Base-by-base conservation (phyloP, 106 monocot species). In the Triglochin maritima region DNA sequence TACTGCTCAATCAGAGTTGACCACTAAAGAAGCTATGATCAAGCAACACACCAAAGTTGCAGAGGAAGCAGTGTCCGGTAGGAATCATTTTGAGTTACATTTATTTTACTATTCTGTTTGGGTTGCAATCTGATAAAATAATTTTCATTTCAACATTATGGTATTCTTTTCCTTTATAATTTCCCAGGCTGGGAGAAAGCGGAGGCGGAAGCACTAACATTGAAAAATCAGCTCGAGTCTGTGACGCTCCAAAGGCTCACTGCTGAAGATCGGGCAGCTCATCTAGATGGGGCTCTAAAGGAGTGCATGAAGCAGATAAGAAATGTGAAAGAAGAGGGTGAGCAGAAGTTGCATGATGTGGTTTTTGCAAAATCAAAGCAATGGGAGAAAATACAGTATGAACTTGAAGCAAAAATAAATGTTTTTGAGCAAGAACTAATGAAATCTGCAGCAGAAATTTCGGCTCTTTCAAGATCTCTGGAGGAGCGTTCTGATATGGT, bases 241-340 rank as follows among this genome's bases (percentile, higher is more conserved):
- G 76, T 72, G 9, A 85, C 76, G 6, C 69, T 79, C 15, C 73
- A 73, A 57, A 85, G 67, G 54, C 76, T 81, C 58, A 79, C 66
- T 42, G 81, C 78, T 43, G 85, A 85, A 79, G 76, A 85, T 13
- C 45, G 70, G 57, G 76, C 76, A 74, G 57, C 69, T 67, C 79
- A 81, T 64, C 79, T 85, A 14, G 83, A 84, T 68, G 68, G 64
- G 48, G 87, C 87, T 50, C 83, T 87, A n/a, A 84, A 84, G 55
- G 83, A 83, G 62, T 83, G 87, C 79, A 77, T 87, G 81, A 79
- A 79, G 58, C 78, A 84, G 69, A 73, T 87, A 58, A 69, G 81
- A 10, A 73, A 56, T 63, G 80, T 79, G 44, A 87, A 81, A 58
- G 83, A 87, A 74, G 87, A 87, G 65, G 62, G 74, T 49, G 87